phyloP scores from a whole-genome alignment of 1,284 basidiomycete species.

The Leccinum griseonigrum region DNA sequence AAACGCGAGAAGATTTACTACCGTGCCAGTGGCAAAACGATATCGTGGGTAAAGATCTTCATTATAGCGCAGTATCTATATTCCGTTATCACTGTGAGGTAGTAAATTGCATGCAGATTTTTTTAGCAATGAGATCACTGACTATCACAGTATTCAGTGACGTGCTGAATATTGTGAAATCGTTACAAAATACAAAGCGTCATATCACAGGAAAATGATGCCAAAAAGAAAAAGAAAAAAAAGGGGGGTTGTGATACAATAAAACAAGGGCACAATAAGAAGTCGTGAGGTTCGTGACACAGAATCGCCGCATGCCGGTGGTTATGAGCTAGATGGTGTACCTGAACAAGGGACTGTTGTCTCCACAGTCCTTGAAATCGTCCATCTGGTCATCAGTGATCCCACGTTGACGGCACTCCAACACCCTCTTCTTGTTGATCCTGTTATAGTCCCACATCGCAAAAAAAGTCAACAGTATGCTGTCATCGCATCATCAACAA shows the following conservation, averaged over 20 bases:
- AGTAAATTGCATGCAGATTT: too few species aligned
- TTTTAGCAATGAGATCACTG: too few species aligned
- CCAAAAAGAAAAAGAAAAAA: neutral
- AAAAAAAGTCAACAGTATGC: neutral
- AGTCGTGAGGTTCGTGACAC: neutral
- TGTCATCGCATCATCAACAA: neutral
- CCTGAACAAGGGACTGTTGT: neutral
- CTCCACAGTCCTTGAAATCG: neutral
- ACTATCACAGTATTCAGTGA: too few species aligned
- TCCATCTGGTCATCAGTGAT: neutral
- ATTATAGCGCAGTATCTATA: too few species aligned
- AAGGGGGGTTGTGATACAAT: neutral
- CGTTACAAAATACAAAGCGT: too few species aligned
- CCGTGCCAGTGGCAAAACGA: neutral
- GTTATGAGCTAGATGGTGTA: neutral
- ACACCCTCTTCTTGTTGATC: neutral
- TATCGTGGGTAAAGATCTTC: too few species aligned
- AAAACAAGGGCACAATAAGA: neutral
- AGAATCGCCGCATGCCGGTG: neutral
- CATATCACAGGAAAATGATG: too few species aligned
- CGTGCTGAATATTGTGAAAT: too few species aligned
- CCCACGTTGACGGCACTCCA: neutral
- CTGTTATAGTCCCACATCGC: neutral
- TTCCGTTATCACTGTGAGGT: too few species aligned
- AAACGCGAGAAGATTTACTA: neutral